Base-by-base conservation (phyloP, 345 rosid genomes). In the Leavenworthia alabamica region DNA sequence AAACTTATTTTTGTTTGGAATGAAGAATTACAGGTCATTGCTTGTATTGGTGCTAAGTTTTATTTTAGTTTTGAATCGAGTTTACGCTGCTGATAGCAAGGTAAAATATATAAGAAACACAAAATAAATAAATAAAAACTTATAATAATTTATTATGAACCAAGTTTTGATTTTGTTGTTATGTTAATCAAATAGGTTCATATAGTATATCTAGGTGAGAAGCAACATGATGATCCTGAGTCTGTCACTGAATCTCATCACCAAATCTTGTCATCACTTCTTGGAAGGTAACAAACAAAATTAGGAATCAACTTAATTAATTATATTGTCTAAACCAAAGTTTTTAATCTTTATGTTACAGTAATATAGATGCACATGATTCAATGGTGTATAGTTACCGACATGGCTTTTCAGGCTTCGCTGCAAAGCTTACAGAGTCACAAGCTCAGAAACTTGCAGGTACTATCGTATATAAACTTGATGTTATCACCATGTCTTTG, bases 331-430 rank as follows among this genome's bases (percentile, higher is more conserved):
- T 55, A 7, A 23, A 32, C 9, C 9, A 29, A 32, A 1, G 22
- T 12, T 44, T 20, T 48, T n/a, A 2, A 24, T 47, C 12, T 49
- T 27, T 49, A 33, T 49, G 7, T 49, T 1, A 50, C 22, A 50
- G 56, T 29, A 15, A 50, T 9, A 37, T 1, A 4, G 56, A 50
- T 50, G 24, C 56, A 0, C 13, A 29, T 50, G 56, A 50, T 0
- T 50, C 56, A 3, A 77, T 81, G 40, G 59, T 81, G 24, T 78
- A 79, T 48, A 75, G 82, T 28, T 81, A 79, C 62, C 53, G 70
- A 22, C 74, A 64, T 14, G 62, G 72, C 23, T 71, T 83, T 47
- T 79, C 80, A 26, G 86, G 89, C 13, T 81, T 83, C 5, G 76
- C 82, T 10, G 89, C 89, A 1, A 58, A 55, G 48, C 74, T 83